Conservation (phyloP, 805 yeast species). For the Cephaloascus albidus region DNA sequence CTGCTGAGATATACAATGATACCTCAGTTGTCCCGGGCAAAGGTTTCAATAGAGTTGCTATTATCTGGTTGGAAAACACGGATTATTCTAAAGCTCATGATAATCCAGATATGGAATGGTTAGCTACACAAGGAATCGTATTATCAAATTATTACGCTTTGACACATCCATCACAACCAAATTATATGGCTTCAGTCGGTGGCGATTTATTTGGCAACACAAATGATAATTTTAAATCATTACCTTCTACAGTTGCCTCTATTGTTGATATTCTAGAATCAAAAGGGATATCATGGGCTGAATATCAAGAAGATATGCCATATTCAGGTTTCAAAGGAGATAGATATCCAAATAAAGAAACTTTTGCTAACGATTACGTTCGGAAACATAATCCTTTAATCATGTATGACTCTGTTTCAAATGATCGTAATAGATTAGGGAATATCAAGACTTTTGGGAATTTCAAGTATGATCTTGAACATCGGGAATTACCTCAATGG, state of each 20-base stretch:
- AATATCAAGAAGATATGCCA: slow-evolving; percentile 44
- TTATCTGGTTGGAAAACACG: slow-evolving; percentile 44
- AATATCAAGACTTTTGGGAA: slow-evolving; percentile 39
- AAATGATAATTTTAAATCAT: slow-evolving; percentile 31
- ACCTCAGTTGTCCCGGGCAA: slow-evolving; percentile 28
- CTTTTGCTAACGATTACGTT: slow-evolving; percentile 35
- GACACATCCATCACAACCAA: slow-evolving; percentile 47
- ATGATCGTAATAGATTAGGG: slow-evolving; percentile 21
- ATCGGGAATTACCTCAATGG: slow-evolving; percentile 40
- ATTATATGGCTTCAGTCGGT: slow-evolving; percentile 38
- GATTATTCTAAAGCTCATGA: slow-evolving; percentile 40
- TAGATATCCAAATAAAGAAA: slow-evolving; percentile 31
- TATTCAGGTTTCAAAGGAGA: slow-evolving; percentile 43
- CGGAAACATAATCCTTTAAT: slow-evolving; percentile 45
- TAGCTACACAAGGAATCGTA: slow-evolving; percentile 33
- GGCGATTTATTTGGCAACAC: slow-evolving; percentile 43
- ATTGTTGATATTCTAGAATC: slow-evolving; percentile 38
- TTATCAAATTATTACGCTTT: slow-evolving; percentile 43
- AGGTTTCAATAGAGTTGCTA: slow-evolving; percentile 27
- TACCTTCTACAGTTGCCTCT: slow-evolving; percentile 37
- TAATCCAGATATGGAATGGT: slow-evolving; percentile 29
- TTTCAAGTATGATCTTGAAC: slow-evolving; percentile 27
- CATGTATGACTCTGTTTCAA: slow-evolving; percentile 28
- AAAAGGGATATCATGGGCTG: slow-evolving; percentile 39
- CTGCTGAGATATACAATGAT: too few species aligned